Percentiles rank a stretch among this genome's conserved stretches.
Evolutionary conservation across 2,329 filamentous ascomycete genomes (phyloP).

Genomic region (Cercospora sp.): DNA sequence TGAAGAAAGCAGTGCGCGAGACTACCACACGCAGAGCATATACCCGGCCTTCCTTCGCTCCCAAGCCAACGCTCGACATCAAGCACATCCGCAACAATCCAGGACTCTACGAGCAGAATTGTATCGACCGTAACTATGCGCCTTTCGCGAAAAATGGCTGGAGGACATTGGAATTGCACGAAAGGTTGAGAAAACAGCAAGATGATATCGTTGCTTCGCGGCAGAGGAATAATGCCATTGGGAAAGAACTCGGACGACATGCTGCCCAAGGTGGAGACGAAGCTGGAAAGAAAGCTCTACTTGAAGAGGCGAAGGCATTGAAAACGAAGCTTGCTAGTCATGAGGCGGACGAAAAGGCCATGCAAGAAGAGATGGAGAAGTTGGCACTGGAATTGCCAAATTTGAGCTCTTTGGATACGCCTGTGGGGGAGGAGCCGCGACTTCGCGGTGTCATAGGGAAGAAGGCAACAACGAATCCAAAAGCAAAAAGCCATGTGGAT

Average conservation of each 20-base stretch:
- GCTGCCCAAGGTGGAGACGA: conserved; percentile 30
- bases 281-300: conserved; percentile 49
- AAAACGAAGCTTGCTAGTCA: conserved; percentile 64
- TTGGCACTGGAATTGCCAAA: conserved; percentile 60
- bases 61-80: conserved; percentile 77
- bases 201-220: conserved; percentile 61
- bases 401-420: conserved; percentile 74
- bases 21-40: conserved; percentile 29
- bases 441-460: conserved; percentile 72
- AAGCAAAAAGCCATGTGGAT: conserved; percentile 55
- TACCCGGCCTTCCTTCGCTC: conserved; percentile 67
- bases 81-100: conserved; percentile 88
- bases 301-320: conserved; percentile 63
- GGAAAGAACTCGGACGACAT: conserved; percentile 51
- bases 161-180: conserved; percentile 54
- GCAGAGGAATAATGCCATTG: conserved; percentile 66
- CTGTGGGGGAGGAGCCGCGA: conserved; percentile 64
- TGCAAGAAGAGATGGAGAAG: conserved; percentile 40
- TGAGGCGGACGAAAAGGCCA: conserved; percentile 60
- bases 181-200: conserved; percentile 54
- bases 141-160: conserved; percentile 54
- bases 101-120: conserved; percentile 78
- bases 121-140: conserved; percentile 79
- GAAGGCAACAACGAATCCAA: background rate
- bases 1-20: background rate